Evolutionary conservation across 2,329 filamentous ascomycete genomes (phyloP).

Genomic region (Stagonosporopsis tanaceti): DNA sequence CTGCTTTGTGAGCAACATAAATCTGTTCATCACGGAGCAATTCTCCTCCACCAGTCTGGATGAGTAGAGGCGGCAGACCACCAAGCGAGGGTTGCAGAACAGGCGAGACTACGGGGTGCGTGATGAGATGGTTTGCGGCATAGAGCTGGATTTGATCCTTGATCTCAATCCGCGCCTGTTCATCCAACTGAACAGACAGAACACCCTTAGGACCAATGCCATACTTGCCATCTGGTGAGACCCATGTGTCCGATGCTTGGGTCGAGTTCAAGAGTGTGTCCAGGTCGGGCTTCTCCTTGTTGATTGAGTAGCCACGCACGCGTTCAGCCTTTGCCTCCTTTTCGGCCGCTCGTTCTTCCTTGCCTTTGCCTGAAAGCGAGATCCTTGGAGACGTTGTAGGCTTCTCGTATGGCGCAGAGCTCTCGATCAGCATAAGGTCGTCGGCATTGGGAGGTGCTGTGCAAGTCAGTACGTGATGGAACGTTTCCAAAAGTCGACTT

Average conservation of each 20-base stretch:
- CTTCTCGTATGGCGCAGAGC: conserved; percentile 17
- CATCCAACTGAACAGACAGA: conserved; percentile 73
- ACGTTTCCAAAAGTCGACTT: conserved; percentile 12
- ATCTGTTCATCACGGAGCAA: conserved; percentile 93
- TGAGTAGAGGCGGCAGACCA: conserved; percentile 84
- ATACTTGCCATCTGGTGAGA: conserved; percentile 48
- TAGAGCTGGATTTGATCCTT: conserved; percentile 94
- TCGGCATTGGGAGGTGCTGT: conserved; percentile 79
- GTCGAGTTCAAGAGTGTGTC: conserved; percentile 12
- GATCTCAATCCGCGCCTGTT: conserved; percentile 67
- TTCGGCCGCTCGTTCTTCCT: conserved; percentile 44
- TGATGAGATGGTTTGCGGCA: conserved; percentile 82
- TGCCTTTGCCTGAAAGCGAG: conserved; percentile 22
- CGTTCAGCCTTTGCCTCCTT: conserved; percentile 44
- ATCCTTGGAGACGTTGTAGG: conserved; percentile 16
- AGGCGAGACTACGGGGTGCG: conserved; percentile 89
- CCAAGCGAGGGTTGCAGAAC: conserved; percentile 87
- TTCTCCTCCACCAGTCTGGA: conserved; percentile 88
- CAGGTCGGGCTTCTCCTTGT: conserved; percentile 29
- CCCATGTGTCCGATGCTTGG: conserved; percentile 26
- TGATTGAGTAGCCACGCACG: conserved; percentile 46
- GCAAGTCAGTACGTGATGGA: background rate
- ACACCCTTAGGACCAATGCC: conserved; percentile 44
- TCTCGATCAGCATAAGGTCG: conserved; percentile 65
- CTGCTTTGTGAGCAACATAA: conserved; percentile 92